These are phyloP conservation scores for Oenanthe javanica DNA, from an alignment of 140 eudicot genomes.

Conservation along the genomic window DNA sequence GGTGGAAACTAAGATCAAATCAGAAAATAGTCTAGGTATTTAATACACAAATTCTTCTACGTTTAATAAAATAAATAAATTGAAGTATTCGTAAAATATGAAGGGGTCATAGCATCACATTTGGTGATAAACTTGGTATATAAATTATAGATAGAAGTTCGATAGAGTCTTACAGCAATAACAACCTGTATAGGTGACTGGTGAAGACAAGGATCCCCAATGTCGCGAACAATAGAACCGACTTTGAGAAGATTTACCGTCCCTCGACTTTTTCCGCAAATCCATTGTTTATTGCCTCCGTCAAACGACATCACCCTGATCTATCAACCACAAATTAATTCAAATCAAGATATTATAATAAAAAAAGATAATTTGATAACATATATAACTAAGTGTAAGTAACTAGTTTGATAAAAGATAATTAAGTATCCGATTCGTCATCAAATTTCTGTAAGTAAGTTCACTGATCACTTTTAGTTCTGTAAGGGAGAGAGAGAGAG, in stretches of 20 bases:
- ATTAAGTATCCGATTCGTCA: background rate
- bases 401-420: background rate
- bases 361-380: too few relatives aligned
- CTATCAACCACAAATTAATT: background rate
- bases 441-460: background rate
- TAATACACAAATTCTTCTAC: too few relatives aligned
- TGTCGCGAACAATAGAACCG: slow-evolving; percentile 81
- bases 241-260: slow-evolving; percentile 63
- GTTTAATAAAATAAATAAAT: background rate
- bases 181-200: slow-evolving; percentile 88
- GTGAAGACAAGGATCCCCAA: slow-evolving; percentile 94
- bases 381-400: too few relatives aligned
- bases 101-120: background rate
- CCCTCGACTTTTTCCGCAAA: slow-evolving; percentile 63
- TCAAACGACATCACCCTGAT: slow-evolving; percentile 58
- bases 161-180: slow-evolving; percentile 57
- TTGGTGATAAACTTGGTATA: too few relatives aligned
- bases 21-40: too few relatives aligned
- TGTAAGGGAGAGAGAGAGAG: background rate
- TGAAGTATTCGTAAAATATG: too few relatives aligned
- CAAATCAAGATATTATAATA: background rate
- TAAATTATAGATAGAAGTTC: slow-evolving; percentile 9
- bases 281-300: slow-evolving; percentile 67
- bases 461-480: background rate
- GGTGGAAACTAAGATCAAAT: too few relatives aligned